Evolutionary conservation across 2,329 filamentous ascomycete genomes (phyloP), one percentile per base, ranked within the genome.

Genomic region (Paraconiothyrium brasiliense): DNA sequence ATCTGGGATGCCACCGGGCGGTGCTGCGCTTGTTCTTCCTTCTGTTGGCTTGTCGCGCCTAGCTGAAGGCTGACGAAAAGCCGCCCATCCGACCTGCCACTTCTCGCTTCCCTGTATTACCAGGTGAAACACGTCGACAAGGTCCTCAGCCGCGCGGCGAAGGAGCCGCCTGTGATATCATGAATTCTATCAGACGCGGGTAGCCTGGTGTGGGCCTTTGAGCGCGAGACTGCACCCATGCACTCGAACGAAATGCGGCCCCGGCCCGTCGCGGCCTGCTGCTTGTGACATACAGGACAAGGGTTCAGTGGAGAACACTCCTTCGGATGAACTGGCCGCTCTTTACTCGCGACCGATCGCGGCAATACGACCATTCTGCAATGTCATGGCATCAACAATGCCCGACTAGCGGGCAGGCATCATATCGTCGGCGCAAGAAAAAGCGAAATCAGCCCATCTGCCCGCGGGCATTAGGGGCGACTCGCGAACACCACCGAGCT

Each of bases 211-310:
- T 67, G 67, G 68, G 66, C 68, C 63, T 63, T 63, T 68, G 70
- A 69, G 63, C 64, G 60, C 50, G 58, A 64, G 66, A 65, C 59
- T 61, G 59, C 67, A 71, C 68, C 74, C 71, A 69, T 74, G 71
- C 70, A 59, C 58, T 58, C 54, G 65, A 66, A 64, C 67, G 67
- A 70, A 61, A 61, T 62, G 71, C 72, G 43, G 73, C 70, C 67
- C 70, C 74, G 74, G 73, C 69, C 75, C 73, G 74, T 76, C 68
- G 73, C 73, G 70, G 70, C 63, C 63, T 71, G 67, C 62, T 58
- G 49, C 62, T 37, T 67, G 71, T 74, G 71, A 75, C 71, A 64
- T 66, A 67, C 65, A 68, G 52, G 59, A 66, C 68, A 63, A 63
- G 71, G 68, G 67, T 60, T 65, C 16, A 16, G 64, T 67, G 70